Evolutionary conservation across 306 rosid genomes (phyloP), one percentile per base, ranked within the genome.

Genomic region (Sicyos baderoa): DNA sequence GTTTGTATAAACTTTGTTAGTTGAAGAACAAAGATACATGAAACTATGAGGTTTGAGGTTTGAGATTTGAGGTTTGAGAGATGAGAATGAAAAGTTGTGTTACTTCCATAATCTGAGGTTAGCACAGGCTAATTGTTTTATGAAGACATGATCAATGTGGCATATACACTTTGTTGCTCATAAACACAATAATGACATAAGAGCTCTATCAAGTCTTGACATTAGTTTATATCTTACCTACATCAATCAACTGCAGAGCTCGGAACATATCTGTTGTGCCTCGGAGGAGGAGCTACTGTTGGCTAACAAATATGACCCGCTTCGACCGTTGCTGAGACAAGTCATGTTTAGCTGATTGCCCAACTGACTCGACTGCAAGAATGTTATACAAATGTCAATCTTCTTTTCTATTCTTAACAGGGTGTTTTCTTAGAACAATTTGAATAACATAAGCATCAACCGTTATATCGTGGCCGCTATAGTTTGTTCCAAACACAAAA

Each of bases 191-290:
- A 15, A 66, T 47, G 40, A 19, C 29, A 63, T 9, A 63, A 47
- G 21, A 44, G 55, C 74, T 11, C 51, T 25, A 40, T 7, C 45
- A 7, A 40, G 45, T 40, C 45, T 40, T 40, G 9, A 40, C 45
- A 40, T 7, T 40, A 32, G 8, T 70, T 40, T 32, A 27, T 53
- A 29, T 7, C 25, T 9, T 53, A 23, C 42, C 19, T 15, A 27
- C 35, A 29, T 73, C 71, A 73, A 29, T 73, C 71, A 73, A 50
- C 37, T 73, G 59, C 76, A 73, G 66, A 73, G 76, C 51, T 50
- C 71, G 50, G 76, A 17, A 35, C 76, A 73, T 16, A 73, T 48
- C 35, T 60, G 27, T 6, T 29, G 21, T 4, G 42, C 40, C 29
- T 62, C 47, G 0, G 62, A 32, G 23, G 29, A 17, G 9, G 14